These are phyloP conservation scores for Aspergillus taichungensis DNA, from an alignment of 495 filamentous ascomycete species.

Conservation along the genomic window DNA sequence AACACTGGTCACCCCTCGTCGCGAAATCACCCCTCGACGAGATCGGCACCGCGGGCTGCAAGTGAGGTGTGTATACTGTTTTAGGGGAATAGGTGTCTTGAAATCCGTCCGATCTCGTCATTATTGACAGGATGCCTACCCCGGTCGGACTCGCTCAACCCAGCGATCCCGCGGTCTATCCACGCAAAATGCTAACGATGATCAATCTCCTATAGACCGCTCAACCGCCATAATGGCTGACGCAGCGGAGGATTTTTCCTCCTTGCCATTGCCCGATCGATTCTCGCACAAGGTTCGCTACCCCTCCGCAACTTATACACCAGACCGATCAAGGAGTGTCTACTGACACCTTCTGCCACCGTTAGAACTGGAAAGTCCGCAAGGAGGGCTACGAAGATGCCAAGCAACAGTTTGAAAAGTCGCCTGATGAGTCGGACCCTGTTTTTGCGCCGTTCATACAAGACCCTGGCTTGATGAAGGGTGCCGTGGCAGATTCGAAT, in stretches of 20 bases:
- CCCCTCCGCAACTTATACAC: neutral
- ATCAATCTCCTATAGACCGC: conserved; percentile 1
- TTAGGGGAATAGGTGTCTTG: no score
- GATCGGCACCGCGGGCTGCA: no score
- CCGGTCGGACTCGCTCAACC: no score
- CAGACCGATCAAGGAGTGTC: no score
- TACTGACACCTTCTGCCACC: conserved; percentile 13
- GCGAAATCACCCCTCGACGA: no score
- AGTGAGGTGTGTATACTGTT: no score
- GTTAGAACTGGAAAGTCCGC: conserved; percentile 89
- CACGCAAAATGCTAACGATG: neutral
- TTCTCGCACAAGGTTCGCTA: conserved; percentile 75
- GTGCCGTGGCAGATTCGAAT: conserved; percentile 88
- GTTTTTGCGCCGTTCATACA: conserved; percentile 78
- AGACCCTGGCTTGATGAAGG: conserved; percentile 83
- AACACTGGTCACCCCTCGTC: no score
- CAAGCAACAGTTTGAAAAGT: conserved; percentile 72
- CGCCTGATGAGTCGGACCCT: conserved; percentile 79
- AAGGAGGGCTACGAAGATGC: conserved; percentile 95
- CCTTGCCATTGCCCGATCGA: conserved; percentile 70
- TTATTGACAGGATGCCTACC: no score
- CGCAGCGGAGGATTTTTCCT: conserved; percentile 73
- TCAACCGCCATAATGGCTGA: conserved; percentile 37
- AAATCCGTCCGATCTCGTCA: no score
- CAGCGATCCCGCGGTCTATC: no score